Conservation (phyloP, 1,139 yeast species). For the Casaregolazyma suthepensis region DNA sequence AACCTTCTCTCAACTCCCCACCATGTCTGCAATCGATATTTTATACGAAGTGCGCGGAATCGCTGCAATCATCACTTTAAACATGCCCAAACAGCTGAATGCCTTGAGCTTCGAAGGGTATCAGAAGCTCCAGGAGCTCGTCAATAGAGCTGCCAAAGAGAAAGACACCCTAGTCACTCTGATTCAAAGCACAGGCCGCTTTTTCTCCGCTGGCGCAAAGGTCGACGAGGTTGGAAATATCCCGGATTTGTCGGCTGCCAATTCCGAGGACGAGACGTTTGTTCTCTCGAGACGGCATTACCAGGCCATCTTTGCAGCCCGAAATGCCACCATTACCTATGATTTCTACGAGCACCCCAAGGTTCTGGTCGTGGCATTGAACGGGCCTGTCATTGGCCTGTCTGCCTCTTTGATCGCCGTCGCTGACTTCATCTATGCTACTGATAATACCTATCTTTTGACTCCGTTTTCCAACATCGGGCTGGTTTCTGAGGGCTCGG, state of each 20-base stretch:
- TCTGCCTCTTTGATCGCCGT: constrained; percentile 67
- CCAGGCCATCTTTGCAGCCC: constrained; percentile 45
- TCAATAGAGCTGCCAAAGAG: constrained; percentile 64
- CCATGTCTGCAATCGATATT: not conserved
- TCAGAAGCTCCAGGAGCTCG: constrained; percentile 50
- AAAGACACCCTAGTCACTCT: constrained; percentile 61
- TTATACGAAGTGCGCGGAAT: constrained; percentile 44
- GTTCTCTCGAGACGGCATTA: constrained; percentile 16
- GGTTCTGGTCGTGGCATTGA: constrained; percentile 66
- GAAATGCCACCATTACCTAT: constrained; percentile 65
- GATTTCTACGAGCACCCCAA: constrained; percentile 68
- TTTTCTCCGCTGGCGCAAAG: constrained; percentile 84
- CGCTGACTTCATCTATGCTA: constrained; percentile 72
- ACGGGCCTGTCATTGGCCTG: constrained; percentile 86
- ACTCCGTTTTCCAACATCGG: constrained; percentile 83
- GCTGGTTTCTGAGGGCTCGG: constrained; percentile 76
- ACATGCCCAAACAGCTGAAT: constrained; percentile 57
- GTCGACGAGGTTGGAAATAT: constrained; percentile 32
- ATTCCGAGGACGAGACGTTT: constrained; percentile 24
- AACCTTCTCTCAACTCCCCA: not conserved
- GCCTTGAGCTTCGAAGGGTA: constrained; percentile 68
- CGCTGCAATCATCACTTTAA: constrained; percentile 61
- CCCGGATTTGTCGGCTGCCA: constrained; percentile 5
- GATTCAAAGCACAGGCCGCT: constrained; percentile 66
- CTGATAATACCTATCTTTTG: constrained; percentile 55